Conservation (phyloP, 1,284 basidiomycete genomes). For the Somion occarium region DNA sequence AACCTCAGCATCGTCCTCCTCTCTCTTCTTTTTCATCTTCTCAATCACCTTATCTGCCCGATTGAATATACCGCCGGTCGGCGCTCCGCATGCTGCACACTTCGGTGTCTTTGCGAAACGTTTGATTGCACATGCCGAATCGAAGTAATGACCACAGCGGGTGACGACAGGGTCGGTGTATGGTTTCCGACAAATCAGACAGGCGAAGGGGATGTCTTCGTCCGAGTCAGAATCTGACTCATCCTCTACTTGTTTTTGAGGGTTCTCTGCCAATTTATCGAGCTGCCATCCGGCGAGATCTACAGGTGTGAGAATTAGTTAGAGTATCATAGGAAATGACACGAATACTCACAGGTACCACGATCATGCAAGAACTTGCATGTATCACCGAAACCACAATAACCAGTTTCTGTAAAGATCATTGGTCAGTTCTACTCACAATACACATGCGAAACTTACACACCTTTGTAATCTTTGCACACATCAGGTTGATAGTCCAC, state of each 20-base stretch:
- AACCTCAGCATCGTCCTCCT: constrained; percentile 40
- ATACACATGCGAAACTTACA: constrained; percentile 20
- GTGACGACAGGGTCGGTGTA: constrained; percentile 96
- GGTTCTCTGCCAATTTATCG: constrained; percentile 76
- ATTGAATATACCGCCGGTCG: constrained; percentile 95
- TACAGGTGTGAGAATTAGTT: constrained; percentile 27
- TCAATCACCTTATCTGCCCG: constrained; percentile 80
- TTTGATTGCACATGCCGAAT: constrained; percentile 90
- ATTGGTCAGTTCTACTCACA: constrained; percentile 14
- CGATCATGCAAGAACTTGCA: constrained; percentile 95
- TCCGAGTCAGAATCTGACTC: constrained; percentile 56
- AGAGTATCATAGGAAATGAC: constrained; percentile 8
- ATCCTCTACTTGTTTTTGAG: constrained; percentile 56
- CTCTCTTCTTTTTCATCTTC: constrained; percentile 64
- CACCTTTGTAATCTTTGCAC: constrained; percentile 99
- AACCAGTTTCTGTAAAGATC: constrained; percentile 80
- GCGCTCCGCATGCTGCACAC: constrained; percentile 90
- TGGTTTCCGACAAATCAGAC: constrained; percentile 91
- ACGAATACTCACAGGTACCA: constrained; percentile 64
- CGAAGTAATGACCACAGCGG: constrained; percentile 96
- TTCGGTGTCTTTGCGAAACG: constrained; percentile 93
- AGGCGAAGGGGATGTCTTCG: constrained; percentile 95
- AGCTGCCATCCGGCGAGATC: constrained; percentile 99
- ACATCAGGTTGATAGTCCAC: constrained; percentile 99
- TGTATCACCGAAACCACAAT: constrained; percentile 98